Conservation (phyloP, 352 stramenopile species). For the Globisporangium yorkense region DNA sequence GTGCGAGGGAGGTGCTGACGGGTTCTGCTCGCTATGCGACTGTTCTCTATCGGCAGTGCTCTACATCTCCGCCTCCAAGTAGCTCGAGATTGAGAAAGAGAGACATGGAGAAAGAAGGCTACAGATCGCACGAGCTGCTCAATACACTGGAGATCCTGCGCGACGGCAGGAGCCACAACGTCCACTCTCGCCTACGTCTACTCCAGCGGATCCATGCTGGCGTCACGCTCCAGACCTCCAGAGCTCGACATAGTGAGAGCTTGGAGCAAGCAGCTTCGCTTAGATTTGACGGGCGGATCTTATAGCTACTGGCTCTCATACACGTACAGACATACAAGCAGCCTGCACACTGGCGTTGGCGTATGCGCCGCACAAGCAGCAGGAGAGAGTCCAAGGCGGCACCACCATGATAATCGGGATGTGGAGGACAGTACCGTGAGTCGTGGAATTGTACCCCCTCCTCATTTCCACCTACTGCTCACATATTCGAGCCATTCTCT, state of each 20-base stretch:
- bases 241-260: no score
- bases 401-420: no score
- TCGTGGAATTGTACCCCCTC: not conserved
- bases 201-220: not conserved
- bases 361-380: no score
- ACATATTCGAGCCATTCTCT: not conserved
- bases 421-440: not conserved
- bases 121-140: not conserved
- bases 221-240: not conserved
- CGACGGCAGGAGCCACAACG: no score
- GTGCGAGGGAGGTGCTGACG: not conserved
- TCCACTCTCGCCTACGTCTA: no score
- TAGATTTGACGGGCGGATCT: no score
- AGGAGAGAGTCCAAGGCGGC: no score
- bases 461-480: not conserved
- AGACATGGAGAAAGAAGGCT: not conserved
- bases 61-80: slow-evolving; percentile 85
- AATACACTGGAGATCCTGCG: not conserved
- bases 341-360: no score
- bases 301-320: no score
- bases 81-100: not conserved
- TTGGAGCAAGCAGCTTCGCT: no score
- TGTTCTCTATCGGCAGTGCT: slow-evolving; percentile 34
- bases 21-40: not conserved
- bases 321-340: no score